Evolutionary conservation across 2,329 filamentous ascomycete genomes (phyloP), one percentile per base, ranked within the genome.

Genomic region (Leptographium radiaticola): DNA sequence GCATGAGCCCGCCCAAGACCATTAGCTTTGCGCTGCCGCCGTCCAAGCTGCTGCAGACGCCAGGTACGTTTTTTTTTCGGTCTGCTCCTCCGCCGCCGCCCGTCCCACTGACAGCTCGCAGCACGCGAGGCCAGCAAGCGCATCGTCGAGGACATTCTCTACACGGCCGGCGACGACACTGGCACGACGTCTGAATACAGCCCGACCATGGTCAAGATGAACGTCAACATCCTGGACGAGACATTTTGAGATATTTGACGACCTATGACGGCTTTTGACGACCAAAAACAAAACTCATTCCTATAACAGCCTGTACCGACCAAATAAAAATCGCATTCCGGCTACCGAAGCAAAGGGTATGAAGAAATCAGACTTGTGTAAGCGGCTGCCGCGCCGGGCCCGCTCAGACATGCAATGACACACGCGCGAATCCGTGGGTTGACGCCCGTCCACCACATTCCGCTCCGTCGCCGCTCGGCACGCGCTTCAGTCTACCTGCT

Each of bases 1-100:
- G 84, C 7, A 84, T 89, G 68, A 95, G 88, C 63, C 93, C 93
- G 33, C 93, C 93, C 0, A 97, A 97, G 74, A 93, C 88, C 12
- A 90, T 94, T 56, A 86, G 90, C 63, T 94, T 94, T 66, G 84
- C 86, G 46, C 70, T 94, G 49, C 86, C 86, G 51, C 84, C 85
- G 52, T 86, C 83, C 43, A 83, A 86, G 64, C 70, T 94, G 25
- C 67, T 91, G 65, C 87, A 90, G 66, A 94, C 88, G 49, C 88
- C 87, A 58, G 84, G 83, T 86, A 69, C 65, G 79, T 64, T 10
- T 53, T 39, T 39, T 2, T 51, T 8, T 34, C 2, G 18, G 6
- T 13, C 12, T 16, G 6, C 38, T 15, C 13, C 2, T 15, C 38
- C 38, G 5, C 5, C 25, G 25, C 25, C 3, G 25, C 2, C 25